A percentile compares a stretch with the other conserved stretches of the same genome.
phyloP scores from a whole-genome alignment of 129 eudicot genomes.

The Apium graveolens region DNA sequence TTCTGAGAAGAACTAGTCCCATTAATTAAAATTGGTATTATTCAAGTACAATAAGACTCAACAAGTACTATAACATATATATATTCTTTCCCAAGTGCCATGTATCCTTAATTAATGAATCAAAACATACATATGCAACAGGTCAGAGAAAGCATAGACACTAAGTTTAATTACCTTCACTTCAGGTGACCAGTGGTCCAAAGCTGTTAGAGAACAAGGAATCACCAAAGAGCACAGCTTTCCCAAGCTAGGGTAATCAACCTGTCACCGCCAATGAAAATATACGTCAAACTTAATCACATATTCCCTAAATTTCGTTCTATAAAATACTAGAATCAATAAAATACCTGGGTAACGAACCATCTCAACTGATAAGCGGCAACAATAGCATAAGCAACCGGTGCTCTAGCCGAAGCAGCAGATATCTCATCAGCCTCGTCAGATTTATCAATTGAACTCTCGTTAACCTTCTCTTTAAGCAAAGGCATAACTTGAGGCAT shows the following conservation, averaged over 20 bases:
- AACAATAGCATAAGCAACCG: conserved; percentile 65
- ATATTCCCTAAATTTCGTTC: too few species aligned
- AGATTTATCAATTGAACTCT: conserved; percentile 53
- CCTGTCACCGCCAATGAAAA: conserved; percentile 31
- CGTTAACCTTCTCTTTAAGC: conserved; percentile 57
- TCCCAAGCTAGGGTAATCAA: conserved; percentile 59
- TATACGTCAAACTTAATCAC: not conserved
- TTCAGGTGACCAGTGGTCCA: conserved; percentile 96
- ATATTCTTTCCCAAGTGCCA: not conserved
- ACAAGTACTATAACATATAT: not conserved
- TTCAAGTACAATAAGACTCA: not conserved
- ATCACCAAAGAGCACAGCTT: conserved; percentile 61
- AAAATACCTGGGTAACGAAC: conserved; percentile 66
- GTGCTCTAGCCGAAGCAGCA: conserved; percentile 67
- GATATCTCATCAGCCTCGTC: conserved; percentile 51
- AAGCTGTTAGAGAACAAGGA: conserved; percentile 82
- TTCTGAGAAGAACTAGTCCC: not conserved
- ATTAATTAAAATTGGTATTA: not conserved
- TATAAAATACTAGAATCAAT: not conserved
- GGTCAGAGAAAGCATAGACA: not conserved
- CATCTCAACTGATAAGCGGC: conserved; percentile 89
- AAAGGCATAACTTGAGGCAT: conserved; percentile 59
- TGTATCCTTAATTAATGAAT: not conserved
- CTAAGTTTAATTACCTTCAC: conserved; percentile 51
- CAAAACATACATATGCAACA: not conserved